These are phyloP conservation scores for Dactylellina leptospora DNA, from an alignment of 2,329 filamentous ascomycete genomes.

Conservation along the genomic window DNA sequence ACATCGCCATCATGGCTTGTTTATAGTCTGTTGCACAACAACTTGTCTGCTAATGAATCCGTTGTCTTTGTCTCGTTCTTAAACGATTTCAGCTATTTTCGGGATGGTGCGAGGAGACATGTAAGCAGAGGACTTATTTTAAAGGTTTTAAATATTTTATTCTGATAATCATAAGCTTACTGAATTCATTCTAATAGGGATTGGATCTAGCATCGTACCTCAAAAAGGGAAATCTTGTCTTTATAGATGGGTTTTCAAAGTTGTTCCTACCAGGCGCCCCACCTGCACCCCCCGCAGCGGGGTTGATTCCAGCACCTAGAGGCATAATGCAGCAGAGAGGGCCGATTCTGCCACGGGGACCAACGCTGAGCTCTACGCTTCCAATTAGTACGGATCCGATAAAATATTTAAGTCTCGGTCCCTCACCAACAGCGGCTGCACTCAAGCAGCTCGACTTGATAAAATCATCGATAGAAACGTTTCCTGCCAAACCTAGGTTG, in stretches of 20 bases:
- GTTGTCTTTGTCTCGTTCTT: conserved; percentile 86
- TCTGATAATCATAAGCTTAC: background rate
- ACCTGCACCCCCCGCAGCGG: background rate
- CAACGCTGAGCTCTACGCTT: background rate
- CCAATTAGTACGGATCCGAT: conserved; percentile 21
- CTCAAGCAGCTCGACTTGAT: conserved; percentile 25
- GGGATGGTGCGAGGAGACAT: conserved; percentile 72
- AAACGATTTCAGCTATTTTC: conserved; percentile 81
- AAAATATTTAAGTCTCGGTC: conserved; percentile 29
- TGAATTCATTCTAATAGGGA: conserved; percentile 65
- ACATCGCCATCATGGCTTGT: conserved; percentile 73
- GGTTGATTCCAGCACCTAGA: conserved; percentile 21
- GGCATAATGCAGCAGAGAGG: conserved; percentile 39
- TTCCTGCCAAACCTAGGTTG: conserved; percentile 65
- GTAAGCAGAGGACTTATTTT: conserved; percentile 62
- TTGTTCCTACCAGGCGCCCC: conserved; percentile 61
- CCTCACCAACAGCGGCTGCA: background rate
- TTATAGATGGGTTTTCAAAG: conserved; percentile 76
- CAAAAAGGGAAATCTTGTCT: conserved; percentile 71
- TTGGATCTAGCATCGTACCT: conserved; percentile 73
- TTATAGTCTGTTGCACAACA: conserved; percentile 58
- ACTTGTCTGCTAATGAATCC: conserved; percentile 59
- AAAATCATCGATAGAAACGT: conserved; percentile 22
- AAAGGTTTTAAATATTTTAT: no score
- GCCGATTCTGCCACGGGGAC: conserved; percentile 12